These are phyloP conservation scores for Colletotrichum magnum DNA, from an alignment of 2,329 filamentous ascomycete species.

Conservation along the genomic window DNA sequence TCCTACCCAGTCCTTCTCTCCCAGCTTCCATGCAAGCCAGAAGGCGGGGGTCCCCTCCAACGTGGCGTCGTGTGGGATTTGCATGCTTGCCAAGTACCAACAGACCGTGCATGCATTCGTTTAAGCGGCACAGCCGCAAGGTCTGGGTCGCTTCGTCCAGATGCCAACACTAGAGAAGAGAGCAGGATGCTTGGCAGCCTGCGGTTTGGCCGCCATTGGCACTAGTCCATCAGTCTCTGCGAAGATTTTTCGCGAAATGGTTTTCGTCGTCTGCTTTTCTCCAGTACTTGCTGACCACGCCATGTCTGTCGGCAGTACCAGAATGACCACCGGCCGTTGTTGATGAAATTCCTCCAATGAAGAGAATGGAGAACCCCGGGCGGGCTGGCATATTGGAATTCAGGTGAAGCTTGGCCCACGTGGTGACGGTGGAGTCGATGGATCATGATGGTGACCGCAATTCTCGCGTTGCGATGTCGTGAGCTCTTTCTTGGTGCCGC, in stretches of 20 bases:
- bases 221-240: not conserved
- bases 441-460: no score
- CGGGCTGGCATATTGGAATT: no score
- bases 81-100: conserved; percentile 19
- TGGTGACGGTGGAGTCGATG: no score
- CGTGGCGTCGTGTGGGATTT: conserved; percentile 1
- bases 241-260: not conserved
- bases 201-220: not conserved
- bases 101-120: not conserved
- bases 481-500: no score
- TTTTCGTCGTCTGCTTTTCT: not conserved
- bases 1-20: not conserved
- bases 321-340: not conserved
- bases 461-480: no score
- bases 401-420: no score
- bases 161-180: conserved; percentile 25
- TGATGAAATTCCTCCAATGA: conserved; percentile 11
- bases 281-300: not conserved
- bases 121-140: conserved; percentile 8
- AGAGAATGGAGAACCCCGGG: no score
- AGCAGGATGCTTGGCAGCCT: conserved; percentile 4
- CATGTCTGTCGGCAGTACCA: not conserved
- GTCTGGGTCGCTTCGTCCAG: not conserved
- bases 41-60: not conserved
- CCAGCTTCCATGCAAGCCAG: not conserved